Percentiles rank a stretch among this genome's conserved stretches.
These are phyloP conservation scores for Stenocarpella maydis DNA, from an alignment of 2,329 filamentous ascomycete species.

Conservation along the genomic window DNA sequence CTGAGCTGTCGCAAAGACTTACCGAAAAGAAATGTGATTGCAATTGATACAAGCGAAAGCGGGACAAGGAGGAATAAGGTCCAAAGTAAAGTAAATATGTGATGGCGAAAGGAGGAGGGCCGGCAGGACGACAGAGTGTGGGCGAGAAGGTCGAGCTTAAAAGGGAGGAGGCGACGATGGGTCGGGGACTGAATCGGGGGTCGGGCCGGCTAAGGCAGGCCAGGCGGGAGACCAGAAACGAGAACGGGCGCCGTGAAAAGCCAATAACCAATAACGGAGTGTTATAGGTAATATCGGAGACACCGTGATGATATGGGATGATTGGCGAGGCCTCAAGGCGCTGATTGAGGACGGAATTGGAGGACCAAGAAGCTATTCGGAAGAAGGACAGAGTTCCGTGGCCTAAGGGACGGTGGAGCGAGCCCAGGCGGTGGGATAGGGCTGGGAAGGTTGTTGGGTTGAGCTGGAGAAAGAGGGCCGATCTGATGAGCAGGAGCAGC, in stretches of 20 bases:
- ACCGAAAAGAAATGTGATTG: slow-evolving; percentile 25
- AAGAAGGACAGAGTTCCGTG: slow-evolving; percentile 21
- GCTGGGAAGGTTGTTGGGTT: slow-evolving; percentile 20
- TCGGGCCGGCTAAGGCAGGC: slow-evolving; percentile 11
- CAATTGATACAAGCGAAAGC: slow-evolving; percentile 15
- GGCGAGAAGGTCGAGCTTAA: slow-evolving; percentile 30
- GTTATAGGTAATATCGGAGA: slow-evolving; percentile 36
- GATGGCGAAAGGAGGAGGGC: slow-evolving; percentile 15
- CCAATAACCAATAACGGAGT: slow-evolving; percentile 29
- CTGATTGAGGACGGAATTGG: slow-evolving; percentile 25
- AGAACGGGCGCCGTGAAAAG: slow-evolving; percentile 23
- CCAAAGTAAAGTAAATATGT: background rate
- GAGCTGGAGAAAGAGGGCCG: slow-evolving; percentile 15
- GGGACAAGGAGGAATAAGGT: background rate
- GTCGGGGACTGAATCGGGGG: slow-evolving; percentile 25
- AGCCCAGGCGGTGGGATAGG: slow-evolving; percentile 1
- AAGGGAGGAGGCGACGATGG: slow-evolving; percentile 31
- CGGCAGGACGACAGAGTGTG: slow-evolving; percentile 19
- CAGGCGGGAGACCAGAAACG: slow-evolving; percentile 7
- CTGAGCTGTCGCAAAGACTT: slow-evolving; percentile 28
- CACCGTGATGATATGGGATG: slow-evolving; percentile 35
- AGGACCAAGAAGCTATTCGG: slow-evolving; percentile 26
- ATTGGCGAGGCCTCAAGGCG: slow-evolving; percentile 23
- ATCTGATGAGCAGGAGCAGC: too few species aligned
- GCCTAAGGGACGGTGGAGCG: slow-evolving; percentile 15